A percentile compares a stretch with the other conserved stretches of the same genome.
These are phyloP conservation scores for Colletotrichum caudatum DNA, from an alignment of 2,329 filamentous ascomycete species.

Conservation along the genomic window DNA sequence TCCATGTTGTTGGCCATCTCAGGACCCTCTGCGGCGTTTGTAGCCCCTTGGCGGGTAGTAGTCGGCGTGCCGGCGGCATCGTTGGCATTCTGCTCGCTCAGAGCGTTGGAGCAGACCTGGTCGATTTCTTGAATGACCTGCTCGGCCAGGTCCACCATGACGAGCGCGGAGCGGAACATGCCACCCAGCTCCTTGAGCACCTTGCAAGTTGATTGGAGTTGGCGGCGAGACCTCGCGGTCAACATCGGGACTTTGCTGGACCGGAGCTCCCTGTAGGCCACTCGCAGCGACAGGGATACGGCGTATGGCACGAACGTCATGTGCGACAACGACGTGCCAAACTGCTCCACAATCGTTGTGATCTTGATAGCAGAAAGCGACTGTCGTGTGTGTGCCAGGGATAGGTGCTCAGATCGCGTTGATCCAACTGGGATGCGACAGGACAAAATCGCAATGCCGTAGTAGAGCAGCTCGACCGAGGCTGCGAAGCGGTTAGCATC, in stretches of 20 bases:
- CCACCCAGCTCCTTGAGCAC: constrained; percentile 43
- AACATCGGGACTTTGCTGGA: constrained; percentile 43
- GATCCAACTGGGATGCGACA: constrained; percentile 38
- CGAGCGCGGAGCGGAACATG: constrained; percentile 44
- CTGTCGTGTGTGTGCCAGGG: constrained; percentile 37
- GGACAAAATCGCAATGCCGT: constrained; percentile 44
- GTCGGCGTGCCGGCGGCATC: constrained; percentile 22
- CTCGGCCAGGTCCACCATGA: constrained; percentile 44
- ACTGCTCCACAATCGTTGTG: constrained; percentile 43
- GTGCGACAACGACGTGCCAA: constrained; percentile 42
- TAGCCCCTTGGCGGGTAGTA: constrained; percentile 23
- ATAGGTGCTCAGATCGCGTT: constrained; percentile 35
- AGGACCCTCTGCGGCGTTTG: not conserved
- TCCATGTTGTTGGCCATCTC: not conserved
- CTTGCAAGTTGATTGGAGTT: constrained; percentile 43
- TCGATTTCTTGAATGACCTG: constrained; percentile 45
- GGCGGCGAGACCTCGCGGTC: constrained; percentile 36
- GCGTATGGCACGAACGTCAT: constrained; percentile 45
- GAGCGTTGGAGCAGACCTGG: constrained; percentile 38
- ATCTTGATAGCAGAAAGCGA: constrained; percentile 44
- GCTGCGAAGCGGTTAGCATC: constrained; percentile 26
- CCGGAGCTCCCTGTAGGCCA: constrained; percentile 44
- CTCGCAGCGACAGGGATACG: constrained; percentile 44
- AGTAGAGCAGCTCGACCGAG: constrained; percentile 45
- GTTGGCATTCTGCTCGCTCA: constrained; percentile 30